A percentile compares a stretch with the other conserved stretches of the same genome.
Conservation (phyloP, 129 eudicot genomes). For the Centrapalus pauciflorus region DNA sequence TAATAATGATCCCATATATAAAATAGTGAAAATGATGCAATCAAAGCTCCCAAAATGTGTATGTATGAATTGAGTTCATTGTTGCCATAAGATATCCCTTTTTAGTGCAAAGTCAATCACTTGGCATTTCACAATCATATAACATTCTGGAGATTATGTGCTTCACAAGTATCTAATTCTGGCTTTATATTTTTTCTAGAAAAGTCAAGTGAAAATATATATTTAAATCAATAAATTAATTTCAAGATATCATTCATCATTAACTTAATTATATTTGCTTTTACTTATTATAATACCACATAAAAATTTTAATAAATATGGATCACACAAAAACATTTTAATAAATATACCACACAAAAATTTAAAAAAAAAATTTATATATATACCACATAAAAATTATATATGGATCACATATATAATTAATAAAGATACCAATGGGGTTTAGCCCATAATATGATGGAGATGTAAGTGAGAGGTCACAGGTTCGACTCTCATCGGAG, state of each 20-base stretch:
- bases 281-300: too few species aligned
- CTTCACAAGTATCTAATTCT: conserved; percentile 4
- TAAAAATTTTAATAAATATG: too few species aligned
- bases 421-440: too few species aligned
- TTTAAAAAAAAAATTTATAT: too few species aligned
- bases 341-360: too few species aligned
- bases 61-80: not conserved
- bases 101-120: conserved; percentile 25
- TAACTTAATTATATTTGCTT: too few species aligned
- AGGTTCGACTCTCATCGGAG: too few species aligned
- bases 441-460: too few species aligned
- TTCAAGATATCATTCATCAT: not conserved
- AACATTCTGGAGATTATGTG: conserved; percentile 11
- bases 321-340: too few species aligned
- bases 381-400: too few species aligned
- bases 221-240: not conserved
- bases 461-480: too few species aligned
- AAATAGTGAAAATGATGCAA: not conserved
- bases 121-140: conserved; percentile 20
- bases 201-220: not conserved
- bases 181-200: not conserved
- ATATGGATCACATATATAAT: too few species aligned
- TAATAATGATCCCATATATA: not conserved
- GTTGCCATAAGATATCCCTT: conserved; percentile 22
- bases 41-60: conserved; percentile 13